Evolutionary conservation across 1,284 basidiomycete species (phyloP).

Genomic region (Melampsora larici-populina): DNA sequence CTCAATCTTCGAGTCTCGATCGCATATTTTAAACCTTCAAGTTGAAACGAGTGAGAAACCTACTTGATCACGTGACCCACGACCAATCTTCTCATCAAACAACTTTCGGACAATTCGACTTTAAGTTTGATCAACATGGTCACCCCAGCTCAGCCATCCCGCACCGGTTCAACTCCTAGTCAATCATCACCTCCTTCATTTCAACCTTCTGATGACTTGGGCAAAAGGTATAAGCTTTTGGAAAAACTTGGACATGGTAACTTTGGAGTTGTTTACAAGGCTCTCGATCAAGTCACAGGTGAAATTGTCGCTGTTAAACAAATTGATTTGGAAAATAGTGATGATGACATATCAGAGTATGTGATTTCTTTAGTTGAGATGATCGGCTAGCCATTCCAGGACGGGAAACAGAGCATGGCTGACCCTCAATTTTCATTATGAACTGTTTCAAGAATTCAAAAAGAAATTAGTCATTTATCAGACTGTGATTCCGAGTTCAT

Average conservation of each 20-base stretch:
- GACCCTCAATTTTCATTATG: no score
- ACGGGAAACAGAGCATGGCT: not conserved
- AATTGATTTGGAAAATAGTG: conserved; percentile 36
- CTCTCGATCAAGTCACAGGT: conserved; percentile 33
- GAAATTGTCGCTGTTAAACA: conserved; percentile 38
- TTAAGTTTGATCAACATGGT: no score
- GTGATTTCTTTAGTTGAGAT: not conserved
- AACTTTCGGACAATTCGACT: no score
- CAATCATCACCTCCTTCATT: no score
- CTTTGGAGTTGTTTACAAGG: conserved; percentile 40
- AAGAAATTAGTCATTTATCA: conserved; percentile 36
- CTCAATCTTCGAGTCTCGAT: no score
- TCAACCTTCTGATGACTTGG: conserved; percentile 25
- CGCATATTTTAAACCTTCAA: no score
- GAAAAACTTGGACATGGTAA: conserved; percentile 42
- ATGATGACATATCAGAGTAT: conserved; percentile 40
- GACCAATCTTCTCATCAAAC: no score
- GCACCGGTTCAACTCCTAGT: no score
- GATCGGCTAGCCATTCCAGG: no score
- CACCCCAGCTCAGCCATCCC: no score
- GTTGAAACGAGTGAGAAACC: no score
- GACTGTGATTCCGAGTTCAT: conserved; percentile 35
- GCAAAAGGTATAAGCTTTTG: conserved; percentile 31
- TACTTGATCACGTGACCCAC: no score
- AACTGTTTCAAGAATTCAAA: conserved; percentile 16